A percentile compares a stretch with the other conserved stretches of the same genome.
Conservation (phyloP, 371 early-diverging fungal species). For the Batkoa obscura region DNA sequence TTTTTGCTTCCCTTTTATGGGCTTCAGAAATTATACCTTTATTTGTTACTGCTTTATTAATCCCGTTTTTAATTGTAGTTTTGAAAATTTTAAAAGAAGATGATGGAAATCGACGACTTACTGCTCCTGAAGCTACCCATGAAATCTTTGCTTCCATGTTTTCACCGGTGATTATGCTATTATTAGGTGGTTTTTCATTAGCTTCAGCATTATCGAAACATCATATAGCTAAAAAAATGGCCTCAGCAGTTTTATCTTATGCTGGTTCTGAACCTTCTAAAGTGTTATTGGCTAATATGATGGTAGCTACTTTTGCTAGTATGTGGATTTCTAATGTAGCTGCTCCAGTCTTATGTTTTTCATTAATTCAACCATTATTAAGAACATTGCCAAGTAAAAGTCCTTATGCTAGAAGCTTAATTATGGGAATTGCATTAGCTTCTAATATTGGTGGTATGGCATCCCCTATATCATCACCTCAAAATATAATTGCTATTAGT, state of each 20-base stretch:
- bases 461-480: constrained; percentile 92
- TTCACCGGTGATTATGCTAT: constrained; percentile 82
- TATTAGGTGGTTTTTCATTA: constrained; percentile 87
- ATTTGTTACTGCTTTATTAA: constrained; percentile 74
- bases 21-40: constrained; percentile 76
- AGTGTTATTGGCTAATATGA: constrained; percentile 81
- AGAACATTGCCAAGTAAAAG: constrained; percentile 47
- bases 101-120: constrained; percentile 22
- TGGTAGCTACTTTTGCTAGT: constrained; percentile 81
- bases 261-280: constrained; percentile 68
- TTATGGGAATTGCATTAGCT: constrained; percentile 87
- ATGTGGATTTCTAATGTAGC: constrained; percentile 98
- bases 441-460: constrained; percentile 94
- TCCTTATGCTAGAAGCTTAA: constrained; percentile 61
- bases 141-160: constrained; percentile 82
- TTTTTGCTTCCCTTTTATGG: constrained; percentile 82
- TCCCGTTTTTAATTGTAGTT: constrained; percentile 71
- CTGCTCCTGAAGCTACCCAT: constrained; percentile 57
- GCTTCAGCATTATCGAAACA: constrained; percentile 84
- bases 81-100: constrained; percentile 59
- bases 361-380: constrained; percentile 73
- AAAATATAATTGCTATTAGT: constrained; percentile 73
- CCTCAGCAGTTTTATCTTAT: constrained; percentile 67
- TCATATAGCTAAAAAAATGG: constrained; percentile 79
- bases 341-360: constrained; percentile 92